Conservation (phyloP, 257 asterid genomes). For the Linaria vulgaris region DNA sequence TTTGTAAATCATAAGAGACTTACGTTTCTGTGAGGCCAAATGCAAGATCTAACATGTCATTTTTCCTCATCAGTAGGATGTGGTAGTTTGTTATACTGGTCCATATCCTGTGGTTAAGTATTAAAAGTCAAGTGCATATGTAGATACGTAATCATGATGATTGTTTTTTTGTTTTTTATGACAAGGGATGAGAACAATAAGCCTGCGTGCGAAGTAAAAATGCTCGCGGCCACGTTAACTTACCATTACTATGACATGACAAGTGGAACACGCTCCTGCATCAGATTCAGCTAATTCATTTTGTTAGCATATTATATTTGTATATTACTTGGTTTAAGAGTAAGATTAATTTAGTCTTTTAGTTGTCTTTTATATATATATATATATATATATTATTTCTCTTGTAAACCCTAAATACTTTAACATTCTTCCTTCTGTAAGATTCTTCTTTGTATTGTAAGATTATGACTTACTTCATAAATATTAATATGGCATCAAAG, state of each 20-base stretch:
- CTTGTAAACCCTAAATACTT: no score
- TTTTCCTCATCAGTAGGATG: constrained; percentile 94
- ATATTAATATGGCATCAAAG: no score
- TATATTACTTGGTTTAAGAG: no score
- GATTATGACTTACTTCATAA: no score
- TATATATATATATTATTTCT: no score
- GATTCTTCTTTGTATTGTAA: no score
- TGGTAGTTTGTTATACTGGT: constrained; percentile 74
- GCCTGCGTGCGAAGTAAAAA: background rate
- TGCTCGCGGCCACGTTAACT: constrained; percentile 15
- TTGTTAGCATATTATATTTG: no score
- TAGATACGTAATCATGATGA: no score
- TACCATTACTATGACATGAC: constrained; percentile 95
- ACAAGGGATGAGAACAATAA: background rate
- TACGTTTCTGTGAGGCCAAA: constrained; percentile 92
- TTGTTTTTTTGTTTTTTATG: no score
- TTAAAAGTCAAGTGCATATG: constrained; percentile 13
- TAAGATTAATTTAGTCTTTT: no score
- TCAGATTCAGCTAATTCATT: constrained; percentile 17
- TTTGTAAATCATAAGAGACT: constrained; percentile 12
- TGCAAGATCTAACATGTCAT: constrained; percentile 96
- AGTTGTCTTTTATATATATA: no score
- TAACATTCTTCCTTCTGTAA: no score
- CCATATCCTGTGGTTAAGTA: constrained; percentile 55
- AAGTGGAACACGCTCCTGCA: constrained; percentile 95